Percentiles rank a stretch among this genome's conserved stretches.
Evolutionary conservation across 2,329 filamentous ascomycete genomes (phyloP).

Genomic region (Blastomyces parvus): DNA sequence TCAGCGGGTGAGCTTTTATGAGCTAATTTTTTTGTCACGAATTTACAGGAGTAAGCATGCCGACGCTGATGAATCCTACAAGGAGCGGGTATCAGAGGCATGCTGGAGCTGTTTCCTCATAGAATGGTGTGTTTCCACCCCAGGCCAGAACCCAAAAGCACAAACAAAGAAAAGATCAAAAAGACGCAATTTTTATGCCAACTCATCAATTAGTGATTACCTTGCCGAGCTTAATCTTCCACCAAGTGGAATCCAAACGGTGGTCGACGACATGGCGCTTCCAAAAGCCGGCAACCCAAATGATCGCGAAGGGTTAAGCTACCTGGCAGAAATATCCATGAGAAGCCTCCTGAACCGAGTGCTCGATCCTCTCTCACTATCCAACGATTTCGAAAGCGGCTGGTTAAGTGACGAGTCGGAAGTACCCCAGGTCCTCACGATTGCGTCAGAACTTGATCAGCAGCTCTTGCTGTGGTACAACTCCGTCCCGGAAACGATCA

Average conservation of each 20-base stretch:
- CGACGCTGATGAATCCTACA: slow-evolving; percentile 16
- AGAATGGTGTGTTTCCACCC: slow-evolving; percentile 18
- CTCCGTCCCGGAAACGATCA: slow-evolving; percentile 25
- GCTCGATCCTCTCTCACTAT: slow-evolving; percentile 27
- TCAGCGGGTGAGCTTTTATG: not conserved
- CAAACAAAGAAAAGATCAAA: not conserved
- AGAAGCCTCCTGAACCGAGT: slow-evolving; percentile 28
- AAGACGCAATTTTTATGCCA: not conserved
- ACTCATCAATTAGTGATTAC: slow-evolving; percentile 18
- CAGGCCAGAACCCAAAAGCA: not conserved
- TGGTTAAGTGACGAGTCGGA: slow-evolving; percentile 12
- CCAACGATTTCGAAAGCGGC: slow-evolving; percentile 20
- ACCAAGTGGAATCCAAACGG: slow-evolving; percentile 25
- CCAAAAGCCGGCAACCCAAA: slow-evolving; percentile 19
- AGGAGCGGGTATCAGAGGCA: slow-evolving; percentile 17
- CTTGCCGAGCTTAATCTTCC: slow-evolving; percentile 28
- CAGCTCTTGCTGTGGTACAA: slow-evolving; percentile 27
- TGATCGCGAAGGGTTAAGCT: slow-evolving; percentile 21
- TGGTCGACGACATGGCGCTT: slow-evolving; percentile 25
- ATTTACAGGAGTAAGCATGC: slow-evolving; percentile 13
- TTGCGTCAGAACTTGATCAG: slow-evolving; percentile 21
- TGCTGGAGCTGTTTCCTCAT: slow-evolving; percentile 29
- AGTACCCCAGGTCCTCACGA: slow-evolving; percentile 15
- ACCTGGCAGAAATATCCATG: slow-evolving; percentile 28
- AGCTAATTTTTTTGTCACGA: not conserved